These are phyloP conservation scores for Quercus dentata DNA, from an alignment of 306 rosid genomes.

Conservation along the genomic window DNA sequence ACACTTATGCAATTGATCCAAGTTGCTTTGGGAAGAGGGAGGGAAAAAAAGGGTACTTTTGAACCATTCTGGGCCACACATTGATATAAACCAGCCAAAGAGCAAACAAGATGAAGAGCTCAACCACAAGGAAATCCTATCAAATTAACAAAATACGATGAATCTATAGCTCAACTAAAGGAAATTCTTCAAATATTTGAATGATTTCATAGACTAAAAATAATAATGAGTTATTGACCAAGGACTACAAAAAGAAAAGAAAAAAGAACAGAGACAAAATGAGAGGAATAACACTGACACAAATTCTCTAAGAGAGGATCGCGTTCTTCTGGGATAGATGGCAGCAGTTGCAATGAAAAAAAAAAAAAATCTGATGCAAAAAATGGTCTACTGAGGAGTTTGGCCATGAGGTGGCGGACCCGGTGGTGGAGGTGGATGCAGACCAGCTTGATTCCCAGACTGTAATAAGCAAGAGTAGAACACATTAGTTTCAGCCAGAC, in stretches of 20 bases:
- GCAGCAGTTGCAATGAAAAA: background rate
- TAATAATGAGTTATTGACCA: background rate
- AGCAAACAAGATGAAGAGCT: background rate
- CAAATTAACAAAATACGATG: background rate
- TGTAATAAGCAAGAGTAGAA: slow-evolving; percentile 29
- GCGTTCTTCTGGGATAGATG: background rate
- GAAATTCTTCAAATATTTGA: background rate
- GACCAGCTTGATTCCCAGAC: slow-evolving; percentile 76
- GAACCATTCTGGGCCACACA: background rate
- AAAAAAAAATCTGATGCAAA: background rate
- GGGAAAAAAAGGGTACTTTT: background rate
- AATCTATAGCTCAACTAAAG: background rate
- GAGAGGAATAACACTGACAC: background rate
- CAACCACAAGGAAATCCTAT: background rate
- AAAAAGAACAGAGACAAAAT: background rate
- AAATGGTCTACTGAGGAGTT: slow-evolving; percentile 51
- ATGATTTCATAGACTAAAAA: background rate
- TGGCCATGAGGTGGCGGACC: slow-evolving; percentile 54
- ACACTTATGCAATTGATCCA: background rate
- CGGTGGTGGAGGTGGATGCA: slow-evolving; percentile 59
- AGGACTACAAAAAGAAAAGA: background rate
- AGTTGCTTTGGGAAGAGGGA: background rate
- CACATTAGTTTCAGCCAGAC: background rate
- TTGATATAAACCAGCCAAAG: background rate
- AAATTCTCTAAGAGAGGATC: background rate